These are phyloP conservation scores for Colletotrichum sansevieriae DNA, from an alignment of 2,329 filamentous ascomycete genomes.

Conservation along the genomic window DNA sequence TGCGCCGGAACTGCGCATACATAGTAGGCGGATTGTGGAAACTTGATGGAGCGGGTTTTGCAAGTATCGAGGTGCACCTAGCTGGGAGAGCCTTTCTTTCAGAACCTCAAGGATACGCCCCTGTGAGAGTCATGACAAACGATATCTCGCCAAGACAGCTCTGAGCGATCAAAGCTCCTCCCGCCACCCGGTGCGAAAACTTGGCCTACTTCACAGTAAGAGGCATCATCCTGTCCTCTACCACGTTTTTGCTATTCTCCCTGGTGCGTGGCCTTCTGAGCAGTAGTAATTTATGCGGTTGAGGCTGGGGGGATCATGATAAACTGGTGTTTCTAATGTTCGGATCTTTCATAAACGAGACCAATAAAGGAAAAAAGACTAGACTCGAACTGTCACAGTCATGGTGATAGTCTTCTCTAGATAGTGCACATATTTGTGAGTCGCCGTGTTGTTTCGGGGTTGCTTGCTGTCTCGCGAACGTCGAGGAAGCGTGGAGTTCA, in stretches of 20 bases:
- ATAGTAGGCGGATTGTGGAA: slow-evolving; percentile 4
- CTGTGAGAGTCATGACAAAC: background rate
- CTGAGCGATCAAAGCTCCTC: slow-evolving; percentile 23
- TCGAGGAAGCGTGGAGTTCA: slow-evolving; percentile 21
- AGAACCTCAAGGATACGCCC: background rate
- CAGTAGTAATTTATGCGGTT: slow-evolving; percentile 3
- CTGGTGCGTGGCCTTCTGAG: slow-evolving; percentile 1
- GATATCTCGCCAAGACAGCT: slow-evolving; percentile 8
- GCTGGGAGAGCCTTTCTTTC: slow-evolving; percentile 11
- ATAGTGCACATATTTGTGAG: background rate
- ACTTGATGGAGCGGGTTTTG: slow-evolving; percentile 3
- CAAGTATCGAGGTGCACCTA: slow-evolving; percentile 21
- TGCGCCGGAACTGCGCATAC: slow-evolving; percentile 2
- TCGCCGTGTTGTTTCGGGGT: background rate
- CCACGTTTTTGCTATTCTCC: background rate
- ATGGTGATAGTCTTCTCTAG: background rate
- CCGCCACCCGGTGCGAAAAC: background rate
- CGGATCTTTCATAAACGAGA: background rate
- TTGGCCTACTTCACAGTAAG: too few species aligned
- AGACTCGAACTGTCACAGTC: background rate
- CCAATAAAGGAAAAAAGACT: too few species aligned
- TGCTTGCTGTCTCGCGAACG: slow-evolving; percentile 15
- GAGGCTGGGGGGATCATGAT: slow-evolving; percentile 4
- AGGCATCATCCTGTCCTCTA: slow-evolving; percentile 1
- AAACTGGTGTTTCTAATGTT: slow-evolving; percentile 18